phyloP scores from a whole-genome alignment of 768 basidiomycete species.

The Tulasnella sp. region DNA sequence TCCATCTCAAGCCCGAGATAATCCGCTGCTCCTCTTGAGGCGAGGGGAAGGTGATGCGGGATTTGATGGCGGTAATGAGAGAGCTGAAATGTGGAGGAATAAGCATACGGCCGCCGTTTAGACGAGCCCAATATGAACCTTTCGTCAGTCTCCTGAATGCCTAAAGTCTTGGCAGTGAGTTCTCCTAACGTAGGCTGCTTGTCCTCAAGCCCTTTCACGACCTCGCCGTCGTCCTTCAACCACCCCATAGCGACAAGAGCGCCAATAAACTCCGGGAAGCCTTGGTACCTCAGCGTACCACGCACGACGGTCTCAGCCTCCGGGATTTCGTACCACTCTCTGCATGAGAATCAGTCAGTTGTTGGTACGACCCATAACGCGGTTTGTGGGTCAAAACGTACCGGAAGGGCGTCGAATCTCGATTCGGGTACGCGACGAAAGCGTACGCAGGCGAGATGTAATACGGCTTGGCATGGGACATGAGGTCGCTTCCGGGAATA shows the following conservation, averaged over 20 bases:
- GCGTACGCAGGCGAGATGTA: slow-evolving; percentile 92
- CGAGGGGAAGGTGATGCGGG: slow-evolving; percentile 9
- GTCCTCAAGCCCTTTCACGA: slow-evolving; percentile 55
- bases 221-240: slow-evolving; percentile 66
- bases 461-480: slow-evolving; percentile 87
- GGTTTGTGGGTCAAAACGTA: neutral
- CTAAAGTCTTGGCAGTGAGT: slow-evolving; percentile 66
- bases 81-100: neutral
- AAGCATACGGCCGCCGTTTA: neutral
- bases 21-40: slow-evolving; percentile 62
- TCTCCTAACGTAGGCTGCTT: slow-evolving; percentile 67
- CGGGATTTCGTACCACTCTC: slow-evolving; percentile 81
- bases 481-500: slow-evolving; percentile 74
- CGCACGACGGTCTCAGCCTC: slow-evolving; percentile 90
- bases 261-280: slow-evolving; percentile 91
- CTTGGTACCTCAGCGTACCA: slow-evolving; percentile 90
- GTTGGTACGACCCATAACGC: neutral
- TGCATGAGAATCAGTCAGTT: neutral
- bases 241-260: slow-evolving; percentile 83
- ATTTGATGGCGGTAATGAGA: slow-evolving; percentile 13
- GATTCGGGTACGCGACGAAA: slow-evolving; percentile 95
- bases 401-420: slow-evolving; percentile 83
- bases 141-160: slow-evolving; percentile 60
- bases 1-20: slow-evolving; percentile 84
- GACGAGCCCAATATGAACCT: slow-evolving; percentile 38